Evolutionary conservation across 2,329 filamentous ascomycete species (phyloP).

Genomic region (Fusarium tuaranense): DNA sequence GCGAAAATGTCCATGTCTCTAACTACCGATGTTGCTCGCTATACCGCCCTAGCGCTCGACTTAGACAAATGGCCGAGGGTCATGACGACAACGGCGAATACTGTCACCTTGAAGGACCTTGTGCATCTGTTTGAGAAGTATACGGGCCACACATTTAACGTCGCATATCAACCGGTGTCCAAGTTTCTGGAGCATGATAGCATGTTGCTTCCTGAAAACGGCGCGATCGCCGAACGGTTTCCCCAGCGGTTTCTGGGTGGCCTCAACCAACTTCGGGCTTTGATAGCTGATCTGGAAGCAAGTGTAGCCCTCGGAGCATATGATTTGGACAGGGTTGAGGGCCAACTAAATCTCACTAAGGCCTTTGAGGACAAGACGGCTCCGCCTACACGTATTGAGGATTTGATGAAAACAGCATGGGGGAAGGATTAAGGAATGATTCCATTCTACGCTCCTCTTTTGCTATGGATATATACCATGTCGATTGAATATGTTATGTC

Average conservation of each 20-base stretch:
- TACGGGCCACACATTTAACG: constrained; percentile 41
- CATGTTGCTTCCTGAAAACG: constrained; percentile 43
- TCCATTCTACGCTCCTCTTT: neutral
- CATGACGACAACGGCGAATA: constrained; percentile 44
- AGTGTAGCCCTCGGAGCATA: constrained; percentile 47
- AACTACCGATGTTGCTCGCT: constrained; percentile 47
- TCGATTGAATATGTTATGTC: neutral
- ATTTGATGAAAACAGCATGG: neutral
- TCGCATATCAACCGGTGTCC: constrained; percentile 44
- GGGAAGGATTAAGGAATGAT: neutral
- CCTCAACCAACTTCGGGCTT: constrained; percentile 37
- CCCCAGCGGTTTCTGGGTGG: constrained; percentile 41
- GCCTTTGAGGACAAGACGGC: neutral
- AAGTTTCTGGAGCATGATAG: constrained; percentile 37
- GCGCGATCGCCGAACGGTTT: constrained; percentile 39
- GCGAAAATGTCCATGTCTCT: constrained; percentile 48
- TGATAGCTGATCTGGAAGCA: constrained; percentile 48
- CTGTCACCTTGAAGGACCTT: constrained; percentile 46
- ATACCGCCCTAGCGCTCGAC: constrained; percentile 46
- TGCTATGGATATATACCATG: neutral
- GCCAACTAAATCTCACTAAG: constrained; percentile 17
- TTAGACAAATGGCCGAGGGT: constrained; percentile 46
- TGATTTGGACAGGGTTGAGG: constrained; percentile 35
- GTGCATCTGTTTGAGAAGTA: constrained; percentile 48
- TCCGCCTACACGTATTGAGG: neutral